Percentiles rank a stretch among this genome's conserved stretches.
These are phyloP conservation scores for Suillus plorans DNA, from an alignment of 768 basidiomycete genomes.

Conservation along the genomic window DNA sequence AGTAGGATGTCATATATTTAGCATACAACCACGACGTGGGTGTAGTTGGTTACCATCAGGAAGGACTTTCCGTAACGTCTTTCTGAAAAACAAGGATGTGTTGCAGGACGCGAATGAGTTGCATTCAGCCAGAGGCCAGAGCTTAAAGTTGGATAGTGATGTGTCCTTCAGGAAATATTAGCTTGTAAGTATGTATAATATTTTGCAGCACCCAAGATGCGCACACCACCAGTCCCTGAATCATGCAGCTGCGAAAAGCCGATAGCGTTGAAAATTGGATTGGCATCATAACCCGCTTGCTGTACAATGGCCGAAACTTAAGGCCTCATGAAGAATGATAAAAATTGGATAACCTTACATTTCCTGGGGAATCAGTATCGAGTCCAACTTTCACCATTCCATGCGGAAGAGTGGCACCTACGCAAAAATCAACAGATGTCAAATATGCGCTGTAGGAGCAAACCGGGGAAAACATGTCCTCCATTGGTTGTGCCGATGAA, in stretches of 20 bases:
- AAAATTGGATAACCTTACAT: slow-evolving; percentile 35
- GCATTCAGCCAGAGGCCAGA: slow-evolving; percentile 55
- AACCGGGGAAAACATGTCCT: slow-evolving; percentile 67
- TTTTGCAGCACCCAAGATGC: slow-evolving; percentile 13
- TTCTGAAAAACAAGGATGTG: slow-evolving; percentile 46
- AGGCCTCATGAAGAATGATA: neutral
- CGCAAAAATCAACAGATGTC: neutral
- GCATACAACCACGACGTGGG: neutral
- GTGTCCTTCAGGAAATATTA: slow-evolving; percentile 21
- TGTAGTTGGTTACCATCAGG: slow-evolving; percentile 40
- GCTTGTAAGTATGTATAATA: neutral
- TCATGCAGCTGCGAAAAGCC: slow-evolving; percentile 63
- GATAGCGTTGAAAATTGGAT: slow-evolving; percentile 37
- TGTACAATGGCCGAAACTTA: slow-evolving; percentile 9
- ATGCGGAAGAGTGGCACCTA: slow-evolving; percentile 64
- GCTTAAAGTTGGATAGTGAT: slow-evolving; percentile 62
- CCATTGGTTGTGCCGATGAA: slow-evolving; percentile 68
- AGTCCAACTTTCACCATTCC: slow-evolving; percentile 71
- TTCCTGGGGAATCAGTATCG: slow-evolving; percentile 65
- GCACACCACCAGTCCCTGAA: slow-evolving; percentile 56
- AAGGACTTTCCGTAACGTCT: slow-evolving; percentile 47
- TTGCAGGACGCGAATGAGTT: slow-evolving; percentile 52
- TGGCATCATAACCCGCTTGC: slow-evolving; percentile 41
- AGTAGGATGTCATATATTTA: neutral
- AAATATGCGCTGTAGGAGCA: slow-evolving; percentile 7